Conservation (phyloP, 352 stramenopile genomes). For the Peronospora destructor region DNA sequence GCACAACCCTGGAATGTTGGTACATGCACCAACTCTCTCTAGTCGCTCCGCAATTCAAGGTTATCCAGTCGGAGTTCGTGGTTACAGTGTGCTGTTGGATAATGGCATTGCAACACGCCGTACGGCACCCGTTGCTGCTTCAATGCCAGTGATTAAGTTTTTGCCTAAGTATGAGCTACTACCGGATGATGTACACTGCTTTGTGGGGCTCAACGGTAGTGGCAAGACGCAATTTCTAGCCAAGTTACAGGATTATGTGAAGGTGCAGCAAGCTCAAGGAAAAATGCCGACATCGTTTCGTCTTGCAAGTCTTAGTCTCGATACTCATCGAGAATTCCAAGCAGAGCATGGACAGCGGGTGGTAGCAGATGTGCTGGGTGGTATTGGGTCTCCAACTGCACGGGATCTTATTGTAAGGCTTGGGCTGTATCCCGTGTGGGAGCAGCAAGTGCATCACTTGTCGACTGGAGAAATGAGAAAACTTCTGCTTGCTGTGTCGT, state of each 20-base stretch:
- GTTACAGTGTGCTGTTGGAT: conserved; percentile 11
- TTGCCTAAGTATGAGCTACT: conserved; percentile 37
- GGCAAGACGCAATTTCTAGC: conserved; percentile 56
- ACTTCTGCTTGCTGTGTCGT: conserved; percentile 76
- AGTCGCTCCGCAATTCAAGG: conserved; percentile 3
- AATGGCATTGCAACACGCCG: conserved; percentile 4
- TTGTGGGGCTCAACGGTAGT: conserved; percentile 63
- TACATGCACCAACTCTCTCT: conserved; percentile 1
- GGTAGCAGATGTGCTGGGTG: conserved; percentile 60
- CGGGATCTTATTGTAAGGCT: conserved; percentile 89
- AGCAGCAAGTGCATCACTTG: conserved; percentile 75
- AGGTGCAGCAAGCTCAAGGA: conserved; percentile 17
- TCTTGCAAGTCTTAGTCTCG: conserved; percentile 62
- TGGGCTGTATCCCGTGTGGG: conserved; percentile 86
- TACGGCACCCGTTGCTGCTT: conserved; percentile 4
- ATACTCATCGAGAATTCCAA: conserved; percentile 83
- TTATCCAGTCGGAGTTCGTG: conserved; percentile 1
- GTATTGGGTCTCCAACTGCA: conserved; percentile 57
- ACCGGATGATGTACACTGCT: conserved; percentile 57
- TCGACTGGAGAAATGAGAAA: conserved; percentile 92
- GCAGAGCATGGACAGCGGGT: conserved; percentile 42
- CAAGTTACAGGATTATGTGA: conserved; percentile 32
- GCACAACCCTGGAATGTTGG: conserved; percentile 1
- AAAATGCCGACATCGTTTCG: conserved; percentile 25
- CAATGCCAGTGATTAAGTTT: conserved; percentile 31